Conservation (phyloP, 768 basidiomycete species). For the Cyclocybe cylindracea region DNA sequence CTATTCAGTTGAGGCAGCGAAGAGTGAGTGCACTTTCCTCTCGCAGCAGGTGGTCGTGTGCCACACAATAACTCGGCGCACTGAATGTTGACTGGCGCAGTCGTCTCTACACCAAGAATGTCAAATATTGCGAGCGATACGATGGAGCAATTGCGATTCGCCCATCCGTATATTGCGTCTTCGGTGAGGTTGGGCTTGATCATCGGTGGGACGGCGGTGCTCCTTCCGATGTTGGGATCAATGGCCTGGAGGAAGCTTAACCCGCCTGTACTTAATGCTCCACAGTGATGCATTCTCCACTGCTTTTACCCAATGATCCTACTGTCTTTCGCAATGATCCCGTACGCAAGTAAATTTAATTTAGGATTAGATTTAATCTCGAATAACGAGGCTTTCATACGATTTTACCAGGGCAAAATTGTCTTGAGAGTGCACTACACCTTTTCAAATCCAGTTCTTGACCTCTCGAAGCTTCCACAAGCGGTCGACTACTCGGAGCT, state of each 20-base stretch:
- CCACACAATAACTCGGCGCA: not conserved
- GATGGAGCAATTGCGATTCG: conserved; percentile 17
- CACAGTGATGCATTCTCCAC: too few species aligned
- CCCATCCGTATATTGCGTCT: conserved; percentile 27
- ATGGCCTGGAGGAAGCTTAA: conserved; percentile 21
- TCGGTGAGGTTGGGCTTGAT: conserved; percentile 25
- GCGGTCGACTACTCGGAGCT: too few species aligned
- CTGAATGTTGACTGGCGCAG: not conserved
- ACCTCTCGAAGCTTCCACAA: too few species aligned
- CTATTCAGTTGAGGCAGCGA: conserved; percentile 16
- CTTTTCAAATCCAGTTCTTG: too few species aligned
- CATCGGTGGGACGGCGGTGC: conserved; percentile 26
- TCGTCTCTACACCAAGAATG: conserved; percentile 8
- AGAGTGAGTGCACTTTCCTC: conserved; percentile 11
- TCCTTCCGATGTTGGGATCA: conserved; percentile 25
- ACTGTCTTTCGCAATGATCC: too few species aligned
- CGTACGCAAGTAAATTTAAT: too few species aligned
- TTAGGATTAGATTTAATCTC: too few species aligned
- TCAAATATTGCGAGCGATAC: conserved; percentile 12
- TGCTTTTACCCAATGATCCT: too few species aligned
- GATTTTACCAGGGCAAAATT: too few species aligned
- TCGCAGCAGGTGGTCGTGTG: not conserved
- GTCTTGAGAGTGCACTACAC: too few species aligned
- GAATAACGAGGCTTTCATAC: too few species aligned
- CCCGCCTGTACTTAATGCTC: too few species aligned